A percentile compares a stretch with the other conserved stretches of the same genome.
These are phyloP conservation scores for Myxozyma nipponensis DNA, from an alignment of 805 yeast species.

Conservation along the genomic window DNA sequence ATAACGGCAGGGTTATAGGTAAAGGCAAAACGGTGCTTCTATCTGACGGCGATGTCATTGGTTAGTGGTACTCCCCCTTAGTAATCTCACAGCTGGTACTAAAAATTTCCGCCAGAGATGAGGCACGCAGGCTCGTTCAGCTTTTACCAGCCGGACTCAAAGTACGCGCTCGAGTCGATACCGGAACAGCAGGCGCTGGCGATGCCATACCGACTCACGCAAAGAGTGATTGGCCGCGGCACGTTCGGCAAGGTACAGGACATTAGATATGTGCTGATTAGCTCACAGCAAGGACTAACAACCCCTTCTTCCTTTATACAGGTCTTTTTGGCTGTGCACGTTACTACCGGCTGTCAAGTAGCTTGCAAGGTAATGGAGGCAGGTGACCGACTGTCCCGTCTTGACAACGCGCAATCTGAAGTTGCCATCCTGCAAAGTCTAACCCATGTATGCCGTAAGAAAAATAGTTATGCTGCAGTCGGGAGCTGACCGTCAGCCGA, in stretches of 20 bases:
- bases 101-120: slow-evolving; percentile 8
- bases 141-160: slow-evolving; percentile 18
- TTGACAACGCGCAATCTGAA: slow-evolving; percentile 24
- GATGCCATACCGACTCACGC: slow-evolving; percentile 9
- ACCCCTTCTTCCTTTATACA: neutral
- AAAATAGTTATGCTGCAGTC: neutral
- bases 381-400: slow-evolving; percentile 7
- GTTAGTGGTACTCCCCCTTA: too few species aligned
- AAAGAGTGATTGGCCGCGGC: slow-evolving; percentile 23
- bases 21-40: slow-evolving; percentile 18
- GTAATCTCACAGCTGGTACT: neutral
- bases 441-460: slow-evolving; percentile 15
- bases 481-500: slow-evolving; percentile 16
- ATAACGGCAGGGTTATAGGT: slow-evolving; percentile 26
- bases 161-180: neutral
- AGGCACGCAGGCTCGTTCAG: slow-evolving; percentile 28
- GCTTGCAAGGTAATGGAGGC: slow-evolving; percentile 30
- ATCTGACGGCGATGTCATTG: slow-evolving; percentile 25
- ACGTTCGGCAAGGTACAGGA: slow-evolving; percentile 12
- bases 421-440: slow-evolving; percentile 23
- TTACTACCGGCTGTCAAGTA: slow-evolving; percentile 12
- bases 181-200: slow-evolving; percentile 4
- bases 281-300: too few species aligned
- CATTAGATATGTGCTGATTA: neutral
- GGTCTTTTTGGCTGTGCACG: slow-evolving; percentile 20